These are phyloP conservation scores for Ustilago cynodontis DNA, from an alignment of 1,284 basidiomycete genomes.

Conservation along the genomic window DNA sequence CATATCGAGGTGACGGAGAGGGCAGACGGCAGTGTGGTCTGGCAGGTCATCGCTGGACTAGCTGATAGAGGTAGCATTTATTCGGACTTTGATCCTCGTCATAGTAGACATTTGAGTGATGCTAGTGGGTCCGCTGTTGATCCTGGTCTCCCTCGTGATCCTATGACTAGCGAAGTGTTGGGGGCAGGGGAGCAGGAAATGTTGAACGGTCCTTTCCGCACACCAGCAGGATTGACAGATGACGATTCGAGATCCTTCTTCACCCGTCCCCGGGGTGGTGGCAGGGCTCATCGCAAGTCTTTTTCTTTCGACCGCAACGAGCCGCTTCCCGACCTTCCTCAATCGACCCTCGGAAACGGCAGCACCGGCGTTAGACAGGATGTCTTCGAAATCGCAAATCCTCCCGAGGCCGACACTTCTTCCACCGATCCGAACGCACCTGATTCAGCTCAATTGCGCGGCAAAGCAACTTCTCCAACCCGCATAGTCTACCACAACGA, in stretches of 20 bases:
- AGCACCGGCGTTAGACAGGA: conserved; percentile 10
- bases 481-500: conserved; percentile 64
- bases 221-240: conserved; percentile 42
- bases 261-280: conserved; percentile 24
- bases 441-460: background rate
- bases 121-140: background rate
- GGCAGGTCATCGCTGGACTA: conserved; percentile 64
- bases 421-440: conserved; percentile 6
- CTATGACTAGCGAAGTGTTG: conserved; percentile 1
- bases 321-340: conserved; percentile 1
- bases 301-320: conserved; percentile 32
- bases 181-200: background rate
- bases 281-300: conserved; percentile 24
- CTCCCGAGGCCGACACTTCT: conserved; percentile 4
- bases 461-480: conserved; percentile 46
- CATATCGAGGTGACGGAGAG: conserved; percentile 66
- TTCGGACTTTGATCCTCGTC: conserved; percentile 41
- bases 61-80: conserved; percentile 55
- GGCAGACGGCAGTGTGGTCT: conserved; percentile 62
- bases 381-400: conserved; percentile 29
- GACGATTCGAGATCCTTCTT: conserved; percentile 59
- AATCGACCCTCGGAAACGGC: background rate
- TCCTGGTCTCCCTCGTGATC: background rate
- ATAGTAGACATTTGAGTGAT: conserved; percentile 26
- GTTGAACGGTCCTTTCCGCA: conserved; percentile 10